phyloP scores from a whole-genome alignment of 441 rosid species.

The Theobroma grandiflorum region DNA sequence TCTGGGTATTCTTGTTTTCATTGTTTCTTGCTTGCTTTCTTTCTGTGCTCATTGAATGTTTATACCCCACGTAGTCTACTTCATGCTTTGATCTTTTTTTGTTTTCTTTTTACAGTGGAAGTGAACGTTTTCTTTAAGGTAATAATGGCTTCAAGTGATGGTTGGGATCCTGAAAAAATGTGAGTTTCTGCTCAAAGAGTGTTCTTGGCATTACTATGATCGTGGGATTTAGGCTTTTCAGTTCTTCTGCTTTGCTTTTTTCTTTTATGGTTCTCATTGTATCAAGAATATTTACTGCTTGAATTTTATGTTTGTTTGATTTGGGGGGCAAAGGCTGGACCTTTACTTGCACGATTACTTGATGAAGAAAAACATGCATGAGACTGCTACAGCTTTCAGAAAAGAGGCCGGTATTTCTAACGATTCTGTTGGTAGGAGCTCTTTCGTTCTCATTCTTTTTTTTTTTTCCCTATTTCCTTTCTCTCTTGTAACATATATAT shows the following conservation, averaged over 20 bases:
- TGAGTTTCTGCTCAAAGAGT: slow-evolving; percentile 20
- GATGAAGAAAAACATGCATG: slow-evolving; percentile 48
- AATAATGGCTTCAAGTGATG: slow-evolving; percentile 28
- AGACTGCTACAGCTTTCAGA: slow-evolving; percentile 53
- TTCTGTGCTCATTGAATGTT: background rate
- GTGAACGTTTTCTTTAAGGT: background rate
- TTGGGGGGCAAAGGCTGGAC: slow-evolving; percentile 47
- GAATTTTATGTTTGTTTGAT: slow-evolving; percentile 6
- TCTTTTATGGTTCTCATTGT: background rate
- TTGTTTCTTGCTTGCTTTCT: background rate
- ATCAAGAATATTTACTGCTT: background rate
- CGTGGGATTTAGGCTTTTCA: background rate
- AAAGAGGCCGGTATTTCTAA: slow-evolving; percentile 46
- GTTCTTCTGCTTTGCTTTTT: background rate
- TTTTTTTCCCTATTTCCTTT: background rate
- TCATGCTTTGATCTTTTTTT: slow-evolving; percentile 8
- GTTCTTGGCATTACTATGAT: slow-evolving; percentile 13
- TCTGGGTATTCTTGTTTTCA: slow-evolving; percentile 20
- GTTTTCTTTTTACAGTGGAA: slow-evolving; percentile 3
- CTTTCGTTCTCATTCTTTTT: background rate
- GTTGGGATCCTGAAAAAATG: slow-evolving; percentile 37
- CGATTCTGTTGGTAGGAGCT: slow-evolving; percentile 48
- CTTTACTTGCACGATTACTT: slow-evolving; percentile 63
- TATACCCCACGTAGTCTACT: background rate
- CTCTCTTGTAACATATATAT: background rate